Evolutionary conservation across 2,329 filamentous ascomycete genomes (phyloP), one percentile per base, ranked within the genome.

Genomic region (Mollisiaceae sp.): DNA sequence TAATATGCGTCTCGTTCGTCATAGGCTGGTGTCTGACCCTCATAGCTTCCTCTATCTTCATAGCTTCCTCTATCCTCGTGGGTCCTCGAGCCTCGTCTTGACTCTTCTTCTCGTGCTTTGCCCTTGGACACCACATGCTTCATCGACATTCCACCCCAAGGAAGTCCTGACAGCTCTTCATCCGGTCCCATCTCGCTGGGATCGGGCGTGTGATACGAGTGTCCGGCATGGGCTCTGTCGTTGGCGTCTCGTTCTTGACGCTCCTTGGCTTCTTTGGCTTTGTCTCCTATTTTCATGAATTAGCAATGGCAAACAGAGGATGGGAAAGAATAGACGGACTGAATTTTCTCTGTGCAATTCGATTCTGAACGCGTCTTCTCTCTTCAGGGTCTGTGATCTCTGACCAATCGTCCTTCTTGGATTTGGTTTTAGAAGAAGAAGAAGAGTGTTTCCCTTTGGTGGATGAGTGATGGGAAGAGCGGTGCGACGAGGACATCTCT

Each of bases 271-370:
- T 90, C 88, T 72, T 86, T 86, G 1, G 84, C 82, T 73, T 92
- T 92, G 70, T 91, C 89, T 72, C 90, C 90, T 92, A 45, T 32
- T 27, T 20, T 18, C 27, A 43, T 47, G 11, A 24, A 52, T 71
- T 56, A 70, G 64, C 22, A 32, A 55, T 15, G 22, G n/a, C 1
- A 47, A 39, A 20, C 22, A 35, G 3, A 41, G 8, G 11, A 54
- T 8, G 4, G 14, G 50, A 22, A 45, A 38, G 18, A 36, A 11
- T 27, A 15, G 11, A 80, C 89, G 74, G 83, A 93, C 91, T 84
- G 71, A 92, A 93, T 72, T 92, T 92, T 70, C 90, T 83, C 73
- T 93, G 91, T 1, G 90, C 90, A 67, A 92, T 85, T 62, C 89
- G 85, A 75, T 93, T 93, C 76, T 93, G 91, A 59, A 93, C 90